Base-by-base conservation (phyloP, 2,329 filamentous ascomycete species). In the Fusarium sterilihyphosum region DNA sequence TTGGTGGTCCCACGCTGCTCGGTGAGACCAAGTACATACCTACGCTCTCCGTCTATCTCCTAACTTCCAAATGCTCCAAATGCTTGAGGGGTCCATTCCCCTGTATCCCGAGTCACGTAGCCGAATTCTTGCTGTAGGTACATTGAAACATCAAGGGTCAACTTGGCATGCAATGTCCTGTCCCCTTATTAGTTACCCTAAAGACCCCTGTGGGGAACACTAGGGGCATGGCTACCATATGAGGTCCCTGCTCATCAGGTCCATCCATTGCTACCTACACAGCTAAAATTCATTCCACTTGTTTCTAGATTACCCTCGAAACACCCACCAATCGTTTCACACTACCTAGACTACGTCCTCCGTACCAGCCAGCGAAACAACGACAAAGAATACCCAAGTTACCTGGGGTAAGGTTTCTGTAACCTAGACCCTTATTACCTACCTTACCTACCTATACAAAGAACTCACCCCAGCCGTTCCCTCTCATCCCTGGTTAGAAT, bases 251-350 rank as follows among this genome's bases (percentile, higher is more conserved):
- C 35, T 65, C 37, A 38, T 18, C 35, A 29, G 26, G 20, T 49
- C 26, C 46, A 40, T 50, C 26, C 46, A 40, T 50, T 44, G 44
- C 33, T 53, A 47, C 14, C 22, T 44, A 20, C 26, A 29, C 13
- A 29, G 13, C 11, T 22, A 43, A n/a, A 24, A 43, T 35, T 35
- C 33, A 35, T 73, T 74, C 71, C 56, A 74, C 56, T 68, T 49
- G 56, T 35, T 74, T 74, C 72, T 73, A 68, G 72, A 73, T 53
- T 50, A 44, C 44, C 53, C 72, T 75, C 40, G 72, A 75, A 75
- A 41, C 57, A 52, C 54, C 47, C 61, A 58, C 72, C 72, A 74
- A 75, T 75, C 72, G 31, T 75, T 65, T 75, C 72, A 74, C 56
- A 74, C 60, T 57, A 35, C 33, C 33, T 31, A 31, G 47, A 33